A percentile compares a stretch with the other conserved stretches of the same genome.
Conservation (phyloP, 192 early-diverging fungal species). For the Umbelopsis sp. region DNA sequence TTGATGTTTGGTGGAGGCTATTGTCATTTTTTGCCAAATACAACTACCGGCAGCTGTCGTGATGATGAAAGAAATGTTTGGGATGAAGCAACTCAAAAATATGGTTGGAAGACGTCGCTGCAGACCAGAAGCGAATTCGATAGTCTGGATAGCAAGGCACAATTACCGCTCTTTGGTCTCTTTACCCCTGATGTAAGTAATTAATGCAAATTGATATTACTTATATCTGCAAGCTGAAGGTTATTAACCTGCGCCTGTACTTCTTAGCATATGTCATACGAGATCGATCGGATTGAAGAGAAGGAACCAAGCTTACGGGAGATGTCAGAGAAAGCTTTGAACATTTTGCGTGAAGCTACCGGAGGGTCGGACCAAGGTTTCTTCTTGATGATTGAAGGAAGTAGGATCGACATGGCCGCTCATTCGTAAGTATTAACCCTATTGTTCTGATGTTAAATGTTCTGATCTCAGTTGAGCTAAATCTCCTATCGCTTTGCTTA, state of each 20-base stretch:
- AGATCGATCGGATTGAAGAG: conserved; percentile 77
- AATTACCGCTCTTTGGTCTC: conserved; percentile 73
- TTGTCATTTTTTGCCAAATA: conserved; percentile 86
- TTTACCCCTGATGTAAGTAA: conserved; percentile 68
- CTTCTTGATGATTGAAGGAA: conserved; percentile 97
- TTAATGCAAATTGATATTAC: background rate
- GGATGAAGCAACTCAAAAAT: conserved; percentile 51
- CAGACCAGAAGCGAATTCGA: conserved; percentile 67
- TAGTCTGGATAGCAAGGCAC: conserved; percentile 35
- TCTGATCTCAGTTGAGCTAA: background rate
- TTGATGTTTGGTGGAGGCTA: conserved; percentile 90
- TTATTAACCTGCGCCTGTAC: conserved; percentile 3
- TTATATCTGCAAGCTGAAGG: background rate
- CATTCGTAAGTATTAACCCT: conserved; percentile 58
- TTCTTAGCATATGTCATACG: conserved; percentile 84
- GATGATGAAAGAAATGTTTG: conserved; percentile 73
- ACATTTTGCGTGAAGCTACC: conserved; percentile 61
- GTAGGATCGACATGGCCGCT: conserved; percentile 95
- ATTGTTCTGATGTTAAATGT: background rate
- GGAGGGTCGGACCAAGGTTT: conserved; percentile 70
- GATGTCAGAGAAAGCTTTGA: conserved; percentile 86
- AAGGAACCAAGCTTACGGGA: conserved; percentile 80
- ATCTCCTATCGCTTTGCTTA: conserved; percentile 32
- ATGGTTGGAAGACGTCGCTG: conserved; percentile 67
- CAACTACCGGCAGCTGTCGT: conserved; percentile 70